phyloP scores from a whole-genome alignment of 306 rosid species.

The Bauhinia variegata region DNA sequence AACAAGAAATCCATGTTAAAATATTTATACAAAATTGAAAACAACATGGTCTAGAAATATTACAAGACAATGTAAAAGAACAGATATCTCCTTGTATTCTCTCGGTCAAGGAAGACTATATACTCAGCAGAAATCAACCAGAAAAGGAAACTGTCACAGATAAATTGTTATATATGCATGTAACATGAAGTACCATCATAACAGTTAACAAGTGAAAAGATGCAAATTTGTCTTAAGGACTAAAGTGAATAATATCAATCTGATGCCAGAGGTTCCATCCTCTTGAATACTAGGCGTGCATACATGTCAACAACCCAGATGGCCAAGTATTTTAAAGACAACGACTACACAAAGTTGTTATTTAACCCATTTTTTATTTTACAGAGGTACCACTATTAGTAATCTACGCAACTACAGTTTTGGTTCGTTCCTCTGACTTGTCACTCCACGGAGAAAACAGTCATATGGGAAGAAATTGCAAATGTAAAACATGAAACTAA shows the following conservation, averaged over 20 bases:
- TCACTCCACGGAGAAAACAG: no score
- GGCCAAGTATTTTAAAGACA: no score
- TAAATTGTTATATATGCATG: no score
- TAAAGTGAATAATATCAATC: no score
- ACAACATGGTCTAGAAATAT: no score
- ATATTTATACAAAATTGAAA: constrained; percentile 27
- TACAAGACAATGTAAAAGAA: no score
- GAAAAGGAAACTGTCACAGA: neutral
- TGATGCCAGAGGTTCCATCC: neutral
- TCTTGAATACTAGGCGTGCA: neutral
- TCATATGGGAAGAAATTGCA: constrained; percentile 1
- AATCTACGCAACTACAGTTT: constrained; percentile 3
- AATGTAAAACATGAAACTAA: constrained; percentile 4
- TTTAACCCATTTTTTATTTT: constrained; percentile 3
- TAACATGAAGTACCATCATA: no score
- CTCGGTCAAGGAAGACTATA: neutral
- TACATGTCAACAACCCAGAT: neutral
- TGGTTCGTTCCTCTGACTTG: no score
- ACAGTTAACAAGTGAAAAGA: no score
- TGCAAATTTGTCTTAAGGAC: no score
- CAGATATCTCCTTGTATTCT: no score
- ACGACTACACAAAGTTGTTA: neutral
- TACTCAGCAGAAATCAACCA: neutral
- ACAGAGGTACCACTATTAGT: neutral
- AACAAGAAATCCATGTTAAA: neutral